Percentiles rank a stretch among this genome's conserved stretches.
Conservation (phyloP, 106 monocot species). For the Amphibolis antarctica region DNA sequence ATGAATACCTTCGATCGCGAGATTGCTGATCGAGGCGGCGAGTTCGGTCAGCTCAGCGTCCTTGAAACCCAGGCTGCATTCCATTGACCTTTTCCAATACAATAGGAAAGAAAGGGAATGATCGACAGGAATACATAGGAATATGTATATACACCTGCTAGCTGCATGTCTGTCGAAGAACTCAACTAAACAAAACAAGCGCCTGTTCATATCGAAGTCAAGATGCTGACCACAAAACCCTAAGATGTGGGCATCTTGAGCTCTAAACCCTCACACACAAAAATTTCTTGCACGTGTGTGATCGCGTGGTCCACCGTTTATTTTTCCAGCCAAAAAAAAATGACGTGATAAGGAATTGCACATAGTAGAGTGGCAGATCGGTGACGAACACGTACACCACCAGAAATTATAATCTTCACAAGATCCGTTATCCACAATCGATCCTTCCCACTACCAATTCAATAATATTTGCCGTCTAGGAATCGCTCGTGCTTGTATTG, state of each 20-base stretch:
- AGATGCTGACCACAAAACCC: background rate
- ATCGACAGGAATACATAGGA: background rate
- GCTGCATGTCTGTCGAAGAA: background rate
- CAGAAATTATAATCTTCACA: background rate
- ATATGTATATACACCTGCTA: no score
- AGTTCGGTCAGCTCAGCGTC: background rate
- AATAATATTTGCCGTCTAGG: slow-evolving; percentile 16
- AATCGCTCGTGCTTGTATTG: slow-evolving; percentile 50
- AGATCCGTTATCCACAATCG: background rate
- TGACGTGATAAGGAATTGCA: background rate
- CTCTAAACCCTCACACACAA: no score
- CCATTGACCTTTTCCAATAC: background rate
- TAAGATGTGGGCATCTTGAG: background rate
- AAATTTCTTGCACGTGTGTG: background rate
- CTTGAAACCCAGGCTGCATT: background rate
- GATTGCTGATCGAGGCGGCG: background rate
- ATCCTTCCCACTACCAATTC: no score
- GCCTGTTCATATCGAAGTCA: background rate
- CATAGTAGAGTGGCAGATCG: background rate
- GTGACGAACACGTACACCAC: background rate
- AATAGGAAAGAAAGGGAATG: background rate
- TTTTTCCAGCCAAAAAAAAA: background rate
- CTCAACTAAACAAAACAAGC: background rate
- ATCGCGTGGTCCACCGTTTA: background rate
- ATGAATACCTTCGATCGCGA: no score